A percentile compares a stretch with the other conserved stretches of the same genome.
Evolutionary conservation across 2,329 filamentous ascomycete species (phyloP).

Genomic region (Claviceps sorghi): DNA sequence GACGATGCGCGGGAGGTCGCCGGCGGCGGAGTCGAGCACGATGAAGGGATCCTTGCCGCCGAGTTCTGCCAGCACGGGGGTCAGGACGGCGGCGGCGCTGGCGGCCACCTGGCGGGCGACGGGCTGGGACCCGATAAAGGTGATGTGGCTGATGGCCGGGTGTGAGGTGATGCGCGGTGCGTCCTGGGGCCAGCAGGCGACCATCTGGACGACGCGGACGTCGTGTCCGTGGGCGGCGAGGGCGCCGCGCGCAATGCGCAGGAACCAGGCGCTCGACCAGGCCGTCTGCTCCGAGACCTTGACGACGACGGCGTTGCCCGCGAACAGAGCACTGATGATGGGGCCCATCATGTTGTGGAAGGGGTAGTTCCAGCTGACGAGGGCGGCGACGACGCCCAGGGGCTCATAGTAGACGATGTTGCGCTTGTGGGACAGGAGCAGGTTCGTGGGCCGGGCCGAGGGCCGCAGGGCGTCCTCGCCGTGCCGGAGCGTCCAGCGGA

Average conservation of each 20-base stretch:
- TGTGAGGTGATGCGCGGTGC: slow-evolving; percentile 76
- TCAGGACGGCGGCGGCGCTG: slow-evolving; percentile 74
- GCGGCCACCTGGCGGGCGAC: slow-evolving; percentile 81
- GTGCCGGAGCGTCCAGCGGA: slow-evolving; percentile 85
- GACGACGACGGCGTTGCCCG: slow-evolving; percentile 81
- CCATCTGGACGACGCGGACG: slow-evolving; percentile 64
- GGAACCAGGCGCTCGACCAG: slow-evolving; percentile 79
- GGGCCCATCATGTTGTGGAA: slow-evolving; percentile 93
- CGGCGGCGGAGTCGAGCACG: slow-evolving; percentile 60
- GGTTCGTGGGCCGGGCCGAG: slow-evolving; percentile 65
- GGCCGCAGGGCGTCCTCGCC: slow-evolving; percentile 68
- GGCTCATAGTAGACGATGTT: slow-evolving; percentile 87
- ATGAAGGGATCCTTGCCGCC: slow-evolving; percentile 92
- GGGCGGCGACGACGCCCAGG: slow-evolving; percentile 78
- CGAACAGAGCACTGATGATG: slow-evolving; percentile 77
- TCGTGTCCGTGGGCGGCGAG: slow-evolving; percentile 72
- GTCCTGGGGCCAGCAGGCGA: slow-evolving; percentile 76
- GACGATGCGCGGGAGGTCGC: slow-evolving; percentile 55
- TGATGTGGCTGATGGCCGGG: slow-evolving; percentile 70
- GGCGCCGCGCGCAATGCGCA: slow-evolving; percentile 62
- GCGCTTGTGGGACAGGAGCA: slow-evolving; percentile 90
- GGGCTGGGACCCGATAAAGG: slow-evolving; percentile 83
- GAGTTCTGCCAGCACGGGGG: slow-evolving; percentile 76
- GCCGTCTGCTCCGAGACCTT: slow-evolving; percentile 94
- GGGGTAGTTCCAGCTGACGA: slow-evolving; percentile 94